Conservation (phyloP, 2,329 filamentous ascomycete species). For the Xylariomycetidae sp. region DNA sequence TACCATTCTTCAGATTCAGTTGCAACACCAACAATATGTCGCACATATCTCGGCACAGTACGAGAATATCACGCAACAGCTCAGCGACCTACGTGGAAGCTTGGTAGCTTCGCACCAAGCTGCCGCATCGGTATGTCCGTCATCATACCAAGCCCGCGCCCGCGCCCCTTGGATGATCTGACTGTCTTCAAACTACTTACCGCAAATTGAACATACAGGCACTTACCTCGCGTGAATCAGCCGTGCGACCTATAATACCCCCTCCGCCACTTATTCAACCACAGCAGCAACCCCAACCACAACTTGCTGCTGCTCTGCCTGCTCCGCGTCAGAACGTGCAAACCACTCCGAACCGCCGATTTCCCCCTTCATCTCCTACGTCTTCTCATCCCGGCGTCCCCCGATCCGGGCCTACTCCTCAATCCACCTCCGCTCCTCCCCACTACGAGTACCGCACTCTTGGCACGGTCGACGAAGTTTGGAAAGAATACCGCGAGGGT, state of each 20-base stretch:
- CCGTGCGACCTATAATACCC: constrained; percentile 17
- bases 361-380: constrained; percentile 20
- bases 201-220: constrained; percentile 12
- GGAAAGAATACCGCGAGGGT: constrained; percentile 32
- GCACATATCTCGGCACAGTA: constrained; percentile 29
- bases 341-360: too few relatives aligned
- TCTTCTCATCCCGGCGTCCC: constrained; percentile 24
- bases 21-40: constrained; percentile 29
- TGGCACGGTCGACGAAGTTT: constrained; percentile 31
- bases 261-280: constrained; percentile 20
- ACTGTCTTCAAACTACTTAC: too few relatives aligned
- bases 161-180: too few relatives aligned
- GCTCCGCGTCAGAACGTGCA: constrained; percentile 18
- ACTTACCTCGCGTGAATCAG: constrained; percentile 17
- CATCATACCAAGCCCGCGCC: constrained; percentile 1
- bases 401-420: constrained; percentile 20
- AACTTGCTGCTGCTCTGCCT: too few relatives aligned
- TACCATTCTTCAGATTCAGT: constrained; percentile 30
- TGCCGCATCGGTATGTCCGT: constrained; percentile 25
- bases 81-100: constrained; percentile 28
- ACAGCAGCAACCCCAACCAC: too few relatives aligned
- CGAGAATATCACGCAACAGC: constrained; percentile 28
- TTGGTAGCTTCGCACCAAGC: constrained; percentile 27
- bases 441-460: constrained; percentile 30
- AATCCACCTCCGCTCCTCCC: constrained; percentile 24